phyloP scores from a whole-genome alignment of 2,329 filamentous ascomycete species.

The Alternaria incomplexa region DNA sequence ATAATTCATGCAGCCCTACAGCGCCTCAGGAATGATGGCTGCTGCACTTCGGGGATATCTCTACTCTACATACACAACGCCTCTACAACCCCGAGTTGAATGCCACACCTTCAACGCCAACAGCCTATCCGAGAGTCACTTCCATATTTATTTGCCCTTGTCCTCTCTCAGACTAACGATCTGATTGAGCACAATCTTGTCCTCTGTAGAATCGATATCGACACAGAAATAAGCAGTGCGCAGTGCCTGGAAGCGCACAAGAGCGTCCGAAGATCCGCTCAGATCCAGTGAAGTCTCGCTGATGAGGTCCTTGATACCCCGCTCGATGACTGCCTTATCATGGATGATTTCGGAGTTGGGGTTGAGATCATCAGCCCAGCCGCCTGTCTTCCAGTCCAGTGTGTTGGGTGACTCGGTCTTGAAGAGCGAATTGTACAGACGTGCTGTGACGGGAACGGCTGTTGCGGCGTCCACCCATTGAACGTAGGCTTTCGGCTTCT shows the following conservation, averaged over 20 bases:
- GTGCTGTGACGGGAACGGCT: slow-evolving; percentile 67
- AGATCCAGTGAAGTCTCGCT: slow-evolving; percentile 52
- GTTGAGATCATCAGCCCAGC: slow-evolving; percentile 85
- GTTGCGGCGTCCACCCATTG: slow-evolving; percentile 82
- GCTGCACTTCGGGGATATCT: neutral
- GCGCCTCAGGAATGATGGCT: neutral
- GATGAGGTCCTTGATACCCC: slow-evolving; percentile 82
- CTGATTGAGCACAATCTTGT: slow-evolving; percentile 85
- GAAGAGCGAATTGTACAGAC: slow-evolving; percentile 83
- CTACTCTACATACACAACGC: neutral
- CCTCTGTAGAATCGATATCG: slow-evolving; percentile 71
- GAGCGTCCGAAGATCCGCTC: slow-evolving; percentile 44
- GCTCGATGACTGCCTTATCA: slow-evolving; percentile 78
- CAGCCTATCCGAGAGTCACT: neutral
- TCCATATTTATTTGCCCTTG: slow-evolving; percentile 34
- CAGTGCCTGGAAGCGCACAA: slow-evolving; percentile 88
- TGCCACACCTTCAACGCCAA: neutral
- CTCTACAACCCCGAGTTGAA: neutral
- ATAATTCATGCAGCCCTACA: neutral
- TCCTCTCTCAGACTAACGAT: slow-evolving; percentile 94
- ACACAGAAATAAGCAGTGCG: slow-evolving; percentile 86
- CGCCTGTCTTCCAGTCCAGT: slow-evolving; percentile 70
- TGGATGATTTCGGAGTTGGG: slow-evolving; percentile 83
- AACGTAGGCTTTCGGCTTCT: slow-evolving; percentile 75
- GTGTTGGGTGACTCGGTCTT: slow-evolving; percentile 82